phyloP scores from a whole-genome alignment of 768 basidiomycete species.

The Tulasnella sp. region DNA sequence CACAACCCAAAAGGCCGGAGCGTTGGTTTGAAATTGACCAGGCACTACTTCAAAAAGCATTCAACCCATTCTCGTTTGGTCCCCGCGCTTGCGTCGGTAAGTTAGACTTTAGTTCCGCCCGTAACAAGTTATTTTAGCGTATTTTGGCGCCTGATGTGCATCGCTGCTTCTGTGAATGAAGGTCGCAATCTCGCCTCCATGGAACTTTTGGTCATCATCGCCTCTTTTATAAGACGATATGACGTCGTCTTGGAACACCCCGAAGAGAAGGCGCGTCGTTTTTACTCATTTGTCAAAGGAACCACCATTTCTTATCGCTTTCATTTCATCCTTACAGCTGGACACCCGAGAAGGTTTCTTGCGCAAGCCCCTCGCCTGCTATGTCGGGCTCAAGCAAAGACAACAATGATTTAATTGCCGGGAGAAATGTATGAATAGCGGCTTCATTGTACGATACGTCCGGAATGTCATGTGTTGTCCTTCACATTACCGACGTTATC shows the following conservation, averaged over 20 bases:
- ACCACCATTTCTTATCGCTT: conserved; percentile 18
- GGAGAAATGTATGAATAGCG: no score
- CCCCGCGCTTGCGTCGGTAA: conserved; percentile 77
- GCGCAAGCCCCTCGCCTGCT: conserved; percentile 64
- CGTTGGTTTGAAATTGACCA: conserved; percentile 50
- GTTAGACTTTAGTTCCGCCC: not conserved
- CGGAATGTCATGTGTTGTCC: no score
- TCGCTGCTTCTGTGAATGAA: not conserved
- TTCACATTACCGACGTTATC: no score
- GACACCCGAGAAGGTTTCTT: conserved; percentile 76
- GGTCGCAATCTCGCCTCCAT: conserved; percentile 54
- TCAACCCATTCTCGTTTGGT: conserved; percentile 78
- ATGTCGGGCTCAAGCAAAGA: conserved; percentile 59
- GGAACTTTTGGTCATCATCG: conserved; percentile 67
- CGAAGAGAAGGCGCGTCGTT: conserved; percentile 36
- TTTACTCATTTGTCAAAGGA: not conserved
- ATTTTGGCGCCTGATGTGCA: no score
- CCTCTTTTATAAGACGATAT: conserved; percentile 67
- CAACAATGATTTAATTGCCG: not conserved
- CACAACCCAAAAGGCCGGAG: no score
- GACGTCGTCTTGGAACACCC: conserved; percentile 56
- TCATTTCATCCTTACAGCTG: conserved; percentile 33
- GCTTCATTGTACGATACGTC: no score
- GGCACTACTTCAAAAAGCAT: conserved; percentile 50
- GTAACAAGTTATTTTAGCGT: not conserved